phyloP scores from a whole-genome alignment of 2,329 filamentous ascomycete species.

The Corynespora cassiicola region DNA sequence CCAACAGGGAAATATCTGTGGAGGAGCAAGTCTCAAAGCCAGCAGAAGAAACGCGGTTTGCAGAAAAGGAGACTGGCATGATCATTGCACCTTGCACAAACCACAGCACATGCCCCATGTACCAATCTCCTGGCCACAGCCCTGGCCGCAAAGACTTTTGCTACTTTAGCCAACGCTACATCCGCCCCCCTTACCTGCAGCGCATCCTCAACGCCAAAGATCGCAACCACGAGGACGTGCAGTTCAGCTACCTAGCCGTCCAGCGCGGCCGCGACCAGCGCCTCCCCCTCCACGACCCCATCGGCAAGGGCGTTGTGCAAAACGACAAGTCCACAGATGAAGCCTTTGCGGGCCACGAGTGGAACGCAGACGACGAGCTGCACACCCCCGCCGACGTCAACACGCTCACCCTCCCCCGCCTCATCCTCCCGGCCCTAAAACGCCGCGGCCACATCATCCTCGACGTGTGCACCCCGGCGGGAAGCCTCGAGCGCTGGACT shows the following conservation, averaged over 20 bases:
- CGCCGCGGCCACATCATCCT: slow-evolving; percentile 85
- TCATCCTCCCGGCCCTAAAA: slow-evolving; percentile 83
- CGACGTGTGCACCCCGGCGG: slow-evolving; percentile 87
- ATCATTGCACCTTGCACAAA: slow-evolving; percentile 79
- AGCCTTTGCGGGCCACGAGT: slow-evolving; percentile 75
- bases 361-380: slow-evolving; percentile 28
- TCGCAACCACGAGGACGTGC: slow-evolving; percentile 86
- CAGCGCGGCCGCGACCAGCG: slow-evolving; percentile 75
- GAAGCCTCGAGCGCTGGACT: slow-evolving; percentile 90
- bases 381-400: slow-evolving; percentile 46
- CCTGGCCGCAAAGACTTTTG: slow-evolving; percentile 87
- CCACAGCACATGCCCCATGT: slow-evolving; percentile 89
- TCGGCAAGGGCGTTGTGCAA: slow-evolving; percentile 50
- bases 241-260: slow-evolving; percentile 88
- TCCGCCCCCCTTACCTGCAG: slow-evolving; percentile 82
- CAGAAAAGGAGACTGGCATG: slow-evolving; percentile 64
- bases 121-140: slow-evolving; percentile 71
- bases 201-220: slow-evolving; percentile 71
- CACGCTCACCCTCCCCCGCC: slow-evolving; percentile 75
- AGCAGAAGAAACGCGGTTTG: slow-evolving; percentile 38
- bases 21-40: slow-evolving; percentile 52
- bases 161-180: slow-evolving; percentile 87
- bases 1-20: slow-evolving; percentile 44
- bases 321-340: slow-evolving; percentile 64
- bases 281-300: slow-evolving; percentile 35